A percentile compares a stretch with the other conserved stretches of the same genome.
These are phyloP conservation scores for Pestalotiopsis sp. DNA, from an alignment of 2,329 filamentous ascomycete species.

Conservation along the genomic window DNA sequence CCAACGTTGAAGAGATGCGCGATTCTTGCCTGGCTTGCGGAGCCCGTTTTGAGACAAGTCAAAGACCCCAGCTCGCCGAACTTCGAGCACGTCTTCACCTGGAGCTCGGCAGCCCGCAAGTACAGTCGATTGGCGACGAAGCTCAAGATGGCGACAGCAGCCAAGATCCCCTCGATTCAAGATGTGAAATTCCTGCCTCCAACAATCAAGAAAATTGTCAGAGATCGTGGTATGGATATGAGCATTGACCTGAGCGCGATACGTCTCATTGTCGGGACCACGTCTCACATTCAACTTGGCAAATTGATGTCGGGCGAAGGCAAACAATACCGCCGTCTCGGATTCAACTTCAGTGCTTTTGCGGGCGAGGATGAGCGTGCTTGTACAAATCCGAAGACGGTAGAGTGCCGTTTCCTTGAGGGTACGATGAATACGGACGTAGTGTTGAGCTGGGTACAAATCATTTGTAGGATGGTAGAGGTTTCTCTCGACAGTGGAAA, in stretches of 20 bases:
- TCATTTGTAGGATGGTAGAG: slow-evolving; percentile 35
- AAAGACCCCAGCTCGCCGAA: slow-evolving; percentile 41
- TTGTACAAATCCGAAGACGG: slow-evolving; percentile 35
- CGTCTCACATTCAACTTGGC: slow-evolving; percentile 34
- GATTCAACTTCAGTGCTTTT: slow-evolving; percentile 45
- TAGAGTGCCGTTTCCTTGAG: slow-evolving; percentile 44
- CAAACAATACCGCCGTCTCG: slow-evolving; percentile 37
- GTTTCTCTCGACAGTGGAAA: slow-evolving; percentile 21
- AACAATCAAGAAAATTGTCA: background rate
- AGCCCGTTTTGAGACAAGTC: slow-evolving; percentile 38
- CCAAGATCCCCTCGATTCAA: slow-evolving; percentile 2
- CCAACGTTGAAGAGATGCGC: slow-evolving; percentile 37
- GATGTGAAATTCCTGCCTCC: slow-evolving; percentile 12
- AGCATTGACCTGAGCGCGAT: slow-evolving; percentile 25
- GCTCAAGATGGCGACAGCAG: slow-evolving; percentile 8
- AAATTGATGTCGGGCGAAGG: slow-evolving; percentile 37
- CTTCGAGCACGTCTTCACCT: slow-evolving; percentile 39
- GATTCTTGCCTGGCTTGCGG: slow-evolving; percentile 39
- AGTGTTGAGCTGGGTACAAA: slow-evolving; percentile 37
- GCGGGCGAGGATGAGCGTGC: slow-evolving; percentile 38
- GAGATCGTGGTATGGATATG: background rate
- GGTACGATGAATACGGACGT: slow-evolving; percentile 31
- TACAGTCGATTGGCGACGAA: slow-evolving; percentile 34
- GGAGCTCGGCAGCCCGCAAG: slow-evolving; percentile 36
- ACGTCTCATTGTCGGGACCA: slow-evolving; percentile 31